phyloP scores from a whole-genome alignment of 805 yeast genomes.

The Hermanozyma aechmeae region DNA sequence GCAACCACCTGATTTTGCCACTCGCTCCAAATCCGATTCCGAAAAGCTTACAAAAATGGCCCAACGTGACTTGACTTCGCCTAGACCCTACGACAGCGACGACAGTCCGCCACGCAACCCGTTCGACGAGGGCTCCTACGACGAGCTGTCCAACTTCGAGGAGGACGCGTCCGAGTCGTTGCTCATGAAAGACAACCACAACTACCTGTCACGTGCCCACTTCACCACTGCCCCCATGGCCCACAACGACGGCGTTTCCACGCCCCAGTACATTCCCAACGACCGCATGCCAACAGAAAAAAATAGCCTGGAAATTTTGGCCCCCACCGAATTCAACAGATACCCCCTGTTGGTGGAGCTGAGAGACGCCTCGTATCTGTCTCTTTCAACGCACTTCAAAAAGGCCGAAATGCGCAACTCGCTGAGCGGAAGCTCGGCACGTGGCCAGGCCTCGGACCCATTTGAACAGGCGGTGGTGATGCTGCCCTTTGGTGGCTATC shows the following conservation, averaged over 20 bases:
- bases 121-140: slow-evolving; percentile 6
- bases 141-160: slow-evolving; percentile 4
- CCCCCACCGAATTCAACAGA: neutral
- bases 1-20: neutral
- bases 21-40: neutral
- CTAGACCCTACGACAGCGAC: neutral
- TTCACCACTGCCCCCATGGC: too few relatives aligned
- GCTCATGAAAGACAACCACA: too few relatives aligned
- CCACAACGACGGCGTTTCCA: too few relatives aligned
- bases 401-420: neutral
- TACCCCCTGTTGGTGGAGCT: neutral
- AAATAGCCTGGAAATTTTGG: too few relatives aligned
- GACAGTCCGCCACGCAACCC: slow-evolving; percentile 1
- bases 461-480: neutral
- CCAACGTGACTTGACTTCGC: neutral
- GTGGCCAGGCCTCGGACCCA: neutral
- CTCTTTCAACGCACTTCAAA: neutral
- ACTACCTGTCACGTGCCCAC: too few relatives aligned
- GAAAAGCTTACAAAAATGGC: neutral
- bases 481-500: neutral
- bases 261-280: too few relatives aligned
- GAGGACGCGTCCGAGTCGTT: slow-evolving; percentile 2
- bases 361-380: neutral
- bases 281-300: too few relatives aligned
- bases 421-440: neutral